Percentiles rank a stretch among this genome's conserved stretches.
Conservation (phyloP, 176 grass and related monocot species). For the Triticum turgidum region DNA sequence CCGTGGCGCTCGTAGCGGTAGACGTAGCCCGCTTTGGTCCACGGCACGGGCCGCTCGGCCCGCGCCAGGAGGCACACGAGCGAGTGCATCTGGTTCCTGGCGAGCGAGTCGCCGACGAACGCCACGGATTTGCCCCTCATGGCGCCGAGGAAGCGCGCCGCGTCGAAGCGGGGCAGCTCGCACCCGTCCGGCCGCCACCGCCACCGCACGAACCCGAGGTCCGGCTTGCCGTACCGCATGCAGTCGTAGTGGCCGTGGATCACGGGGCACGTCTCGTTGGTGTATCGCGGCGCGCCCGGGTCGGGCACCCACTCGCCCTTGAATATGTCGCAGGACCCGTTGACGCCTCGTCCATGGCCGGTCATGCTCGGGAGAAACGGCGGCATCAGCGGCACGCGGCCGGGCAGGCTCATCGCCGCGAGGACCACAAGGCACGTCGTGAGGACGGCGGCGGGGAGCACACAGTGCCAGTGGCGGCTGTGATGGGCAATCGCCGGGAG, state of each 20-base stretch:
- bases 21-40: not conserved
- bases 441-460: constrained; percentile 4
- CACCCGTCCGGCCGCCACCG: constrained; percentile 49
- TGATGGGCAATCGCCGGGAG: not conserved
- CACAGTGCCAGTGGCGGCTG: not conserved
- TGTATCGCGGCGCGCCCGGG: constrained; percentile 41
- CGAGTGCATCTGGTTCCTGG: constrained; percentile 75
- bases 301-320: constrained; percentile 47
- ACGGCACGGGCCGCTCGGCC: constrained; percentile 13
- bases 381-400: not conserved
- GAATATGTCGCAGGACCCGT: constrained; percentile 31
- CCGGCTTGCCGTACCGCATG: constrained; percentile 51
- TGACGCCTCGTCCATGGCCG: not conserved
- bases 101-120: constrained; percentile 70
- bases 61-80: constrained; percentile 56
- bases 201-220: constrained; percentile 51
- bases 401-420: not conserved
- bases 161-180: constrained; percentile 41
- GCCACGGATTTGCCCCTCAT: constrained; percentile 41
- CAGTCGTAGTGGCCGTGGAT: constrained; percentile 72
- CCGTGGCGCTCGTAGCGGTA: constrained; percentile 28
- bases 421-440: constrained; percentile 16
- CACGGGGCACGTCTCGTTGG: constrained; percentile 36
- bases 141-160: constrained; percentile 35
- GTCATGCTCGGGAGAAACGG: not conserved